phyloP scores from a whole-genome alignment of 164 flowering plant species.

The Piper betle region DNA sequence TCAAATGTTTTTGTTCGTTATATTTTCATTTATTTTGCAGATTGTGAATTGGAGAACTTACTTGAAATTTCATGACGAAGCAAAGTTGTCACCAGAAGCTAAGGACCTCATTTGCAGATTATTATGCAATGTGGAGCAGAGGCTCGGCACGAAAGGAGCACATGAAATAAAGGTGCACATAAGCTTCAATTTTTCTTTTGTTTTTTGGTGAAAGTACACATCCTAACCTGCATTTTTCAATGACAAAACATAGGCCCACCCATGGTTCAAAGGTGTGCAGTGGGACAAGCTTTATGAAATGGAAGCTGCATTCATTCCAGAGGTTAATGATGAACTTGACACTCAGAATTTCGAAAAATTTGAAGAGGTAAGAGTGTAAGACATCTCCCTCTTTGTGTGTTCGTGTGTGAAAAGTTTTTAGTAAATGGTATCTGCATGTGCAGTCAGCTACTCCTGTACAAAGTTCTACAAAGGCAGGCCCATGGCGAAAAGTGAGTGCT shows the following conservation, averaged over 20 bases:
- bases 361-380: background rate
- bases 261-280: conserved; percentile 53
- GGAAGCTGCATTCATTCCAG: conserved; percentile 77
- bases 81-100: conserved; percentile 41
- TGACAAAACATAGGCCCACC: conserved; percentile 14
- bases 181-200: background rate
- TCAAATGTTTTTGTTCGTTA: background rate
- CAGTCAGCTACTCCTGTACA: conserved; percentile 15
- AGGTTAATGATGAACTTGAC: background rate
- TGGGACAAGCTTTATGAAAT: conserved; percentile 65
- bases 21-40: conserved; percentile 13
- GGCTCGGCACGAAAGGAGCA: conserved; percentile 52
- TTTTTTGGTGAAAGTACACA: background rate
- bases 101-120: conserved; percentile 54
- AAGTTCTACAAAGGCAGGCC: conserved; percentile 24
- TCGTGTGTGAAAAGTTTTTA: no score
- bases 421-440: background rate
- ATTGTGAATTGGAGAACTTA: conserved; percentile 66
- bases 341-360: background rate
- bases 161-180: conserved; percentile 57
- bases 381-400: no score
- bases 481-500: conserved; percentile 25
- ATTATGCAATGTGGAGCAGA: conserved; percentile 46
- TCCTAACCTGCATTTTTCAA: background rate
- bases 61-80: conserved; percentile 65